phyloP scores from a whole-genome alignment of 176 grass and related monocot genomes.

The Carex kokanica region DNA sequence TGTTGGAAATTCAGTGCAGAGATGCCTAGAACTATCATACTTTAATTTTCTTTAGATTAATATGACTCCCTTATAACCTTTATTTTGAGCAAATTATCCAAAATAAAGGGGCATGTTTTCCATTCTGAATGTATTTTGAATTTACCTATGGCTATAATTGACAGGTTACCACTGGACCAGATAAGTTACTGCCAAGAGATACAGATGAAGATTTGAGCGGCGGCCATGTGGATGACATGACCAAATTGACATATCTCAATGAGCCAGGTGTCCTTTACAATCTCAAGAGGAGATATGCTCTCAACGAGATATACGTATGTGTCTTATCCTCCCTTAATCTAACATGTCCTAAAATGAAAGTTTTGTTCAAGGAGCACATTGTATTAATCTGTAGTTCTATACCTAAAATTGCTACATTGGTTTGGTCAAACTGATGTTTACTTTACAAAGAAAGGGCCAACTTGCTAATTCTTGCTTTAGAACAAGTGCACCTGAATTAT shows the following conservation, averaged over 20 bases:
- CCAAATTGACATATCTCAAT: constrained; percentile 93
- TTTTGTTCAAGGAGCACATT: neutral
- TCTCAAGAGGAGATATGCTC: constrained; percentile 83
- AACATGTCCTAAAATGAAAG: neutral
- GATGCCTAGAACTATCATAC: neutral
- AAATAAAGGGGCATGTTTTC: neutral
- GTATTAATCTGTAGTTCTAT: neutral
- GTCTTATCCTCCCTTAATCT: neutral
- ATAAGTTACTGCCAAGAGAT: constrained; percentile 78
- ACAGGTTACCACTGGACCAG: constrained; percentile 53
- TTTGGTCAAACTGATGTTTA: neutral
- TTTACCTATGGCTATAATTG: constrained; percentile 14
- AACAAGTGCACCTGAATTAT: neutral
- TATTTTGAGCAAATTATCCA: neutral
- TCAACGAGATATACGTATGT: constrained; percentile 97
- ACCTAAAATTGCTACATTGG: neutral
- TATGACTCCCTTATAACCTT: neutral
- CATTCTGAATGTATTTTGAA: neutral
- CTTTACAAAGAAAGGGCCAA: neutral
- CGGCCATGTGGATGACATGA: constrained; percentile 96
- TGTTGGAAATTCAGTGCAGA: neutral
- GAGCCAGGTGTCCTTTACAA: constrained; percentile 97
- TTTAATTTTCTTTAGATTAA: neutral
- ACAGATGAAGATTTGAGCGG: constrained; percentile 88
- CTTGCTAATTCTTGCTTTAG: neutral